Evolutionary conservation across 1,284 basidiomycete species (phyloP), one percentile per base, ranked within the genome.

Genomic region (Phaffia rhodozyma): DNA sequence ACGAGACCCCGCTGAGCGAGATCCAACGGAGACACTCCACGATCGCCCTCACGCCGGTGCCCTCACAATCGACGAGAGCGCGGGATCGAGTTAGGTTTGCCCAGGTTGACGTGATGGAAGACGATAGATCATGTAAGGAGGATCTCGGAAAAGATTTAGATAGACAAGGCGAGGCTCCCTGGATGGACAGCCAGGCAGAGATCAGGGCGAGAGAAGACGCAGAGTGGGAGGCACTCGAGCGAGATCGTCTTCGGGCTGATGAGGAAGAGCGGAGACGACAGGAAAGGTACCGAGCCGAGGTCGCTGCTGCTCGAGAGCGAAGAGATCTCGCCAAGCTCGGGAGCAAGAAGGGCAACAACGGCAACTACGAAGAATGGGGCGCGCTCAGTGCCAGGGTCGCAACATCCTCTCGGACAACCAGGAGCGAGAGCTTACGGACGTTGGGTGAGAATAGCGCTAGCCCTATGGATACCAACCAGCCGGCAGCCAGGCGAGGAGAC

Each of bases 251-350:
- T 43, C 43, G 47, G 47, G 6, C 21, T 6, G 62, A 64, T n/a
- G 62, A 59, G 51, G 55, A 58, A 29, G 61, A 62, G 6, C 43
- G 52, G 43, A 59, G 50, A 32, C 51, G 62, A n/a, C 55, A 59
- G 53, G 57, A 60, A 29, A 38, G 29, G 11, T 47, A 49, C 43
- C n/a, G 48, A n/a, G 57, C 51, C 21, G 62, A 64, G 58, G 56
- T 64, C 1, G 53, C 56, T 6, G 53, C 56, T 7, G 21, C 58
- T 18, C 43, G 62, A 43, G 51, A 60, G 58, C 43, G 62, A 23
- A 38, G 62, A 20, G 62, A 64, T 25, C 32, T 30, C n/a, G 43
- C 43, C 43, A 64, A 64, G 48, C 23, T 56, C n/a, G 62, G 62
- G 13, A 43, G 29, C 52, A 49, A 30, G 58, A 64, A 64, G 32